phyloP scores from a whole-genome alignment of 257 asterid species.

The Osmanthus fragrans region DNA sequence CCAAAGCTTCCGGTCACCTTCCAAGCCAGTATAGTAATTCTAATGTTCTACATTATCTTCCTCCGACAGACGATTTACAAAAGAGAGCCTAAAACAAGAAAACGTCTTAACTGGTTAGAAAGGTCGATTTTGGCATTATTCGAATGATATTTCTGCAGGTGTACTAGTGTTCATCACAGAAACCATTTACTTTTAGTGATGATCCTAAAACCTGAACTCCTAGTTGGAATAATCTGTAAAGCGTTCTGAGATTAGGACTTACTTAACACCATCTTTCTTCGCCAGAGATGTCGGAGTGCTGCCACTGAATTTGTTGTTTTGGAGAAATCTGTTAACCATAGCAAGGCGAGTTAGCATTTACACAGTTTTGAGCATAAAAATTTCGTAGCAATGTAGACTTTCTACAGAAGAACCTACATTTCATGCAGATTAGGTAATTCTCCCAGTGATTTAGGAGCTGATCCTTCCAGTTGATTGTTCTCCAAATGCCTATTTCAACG shows the following conservation, averaged over 20 bases:
- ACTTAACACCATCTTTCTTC: slow-evolving; percentile 46
- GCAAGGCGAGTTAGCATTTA: background rate
- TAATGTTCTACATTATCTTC: background rate
- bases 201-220: background rate
- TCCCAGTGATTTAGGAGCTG: slow-evolving; percentile 57
- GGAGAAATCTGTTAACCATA: slow-evolving; percentile 55
- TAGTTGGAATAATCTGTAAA: background rate
- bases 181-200: background rate
- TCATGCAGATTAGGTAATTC: slow-evolving; percentile 60
- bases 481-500: slow-evolving; percentile 62
- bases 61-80: slow-evolving; percentile 19
- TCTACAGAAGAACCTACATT: slow-evolving; percentile 41
- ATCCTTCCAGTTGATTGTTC: slow-evolving; percentile 71
- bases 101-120: background rate
- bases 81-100: slow-evolving; percentile 36
- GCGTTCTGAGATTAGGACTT: slow-evolving; percentile 16
- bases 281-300: slow-evolving; percentile 48
- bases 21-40: background rate
- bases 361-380: background rate
- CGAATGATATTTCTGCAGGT: background rate
- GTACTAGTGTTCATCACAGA: background rate
- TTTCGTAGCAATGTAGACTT: background rate
- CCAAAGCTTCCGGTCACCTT: background rate
- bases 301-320: slow-evolving; percentile 59
- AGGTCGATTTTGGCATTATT: background rate